Conservation (phyloP, 1,284 basidiomycete species). For the Ustilago trichophora region DNA sequence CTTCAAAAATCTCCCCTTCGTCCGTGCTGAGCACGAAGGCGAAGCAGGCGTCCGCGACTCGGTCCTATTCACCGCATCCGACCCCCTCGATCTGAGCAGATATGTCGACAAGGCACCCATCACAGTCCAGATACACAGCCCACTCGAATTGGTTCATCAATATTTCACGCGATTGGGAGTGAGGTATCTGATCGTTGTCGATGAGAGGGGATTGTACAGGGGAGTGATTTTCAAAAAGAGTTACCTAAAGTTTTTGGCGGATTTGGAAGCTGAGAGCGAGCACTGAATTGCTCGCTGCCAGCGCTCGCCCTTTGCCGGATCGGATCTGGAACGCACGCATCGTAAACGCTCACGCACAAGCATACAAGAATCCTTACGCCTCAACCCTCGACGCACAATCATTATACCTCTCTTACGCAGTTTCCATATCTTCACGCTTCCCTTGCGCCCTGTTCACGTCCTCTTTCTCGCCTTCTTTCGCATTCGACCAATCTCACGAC, state of each 20-base stretch:
- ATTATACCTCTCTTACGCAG: no score
- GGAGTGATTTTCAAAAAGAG: conserved; percentile 92
- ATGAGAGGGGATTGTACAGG: conserved; percentile 82
- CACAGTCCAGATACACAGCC: conserved; percentile 81
- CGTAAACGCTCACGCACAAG: no score
- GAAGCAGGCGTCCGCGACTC: conserved; percentile 40
- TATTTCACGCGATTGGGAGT: conserved; percentile 58
- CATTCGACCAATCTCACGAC: no score
- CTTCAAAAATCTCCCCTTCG: conserved; percentile 48
- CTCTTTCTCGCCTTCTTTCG: no score
- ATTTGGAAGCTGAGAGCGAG: conserved; percentile 21
- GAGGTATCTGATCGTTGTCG: conserved; percentile 74
- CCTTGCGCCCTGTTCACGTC: no score
- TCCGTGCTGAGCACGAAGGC: conserved; percentile 28
- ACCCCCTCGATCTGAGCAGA: conserved; percentile 78
- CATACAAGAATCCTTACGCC: no score
- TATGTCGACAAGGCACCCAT: conserved; percentile 92
- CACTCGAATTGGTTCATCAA: conserved; percentile 87
- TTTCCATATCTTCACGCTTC: no score
- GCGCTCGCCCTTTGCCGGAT: no score
- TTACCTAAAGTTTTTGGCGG: conserved; percentile 41
- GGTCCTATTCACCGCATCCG: conserved; percentile 23
- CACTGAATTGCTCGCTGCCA: no score
- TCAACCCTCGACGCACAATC: no score
- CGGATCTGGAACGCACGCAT: no score